Conservation (phyloP, 129 eudicot species). For the Lactuca sativa region DNA sequence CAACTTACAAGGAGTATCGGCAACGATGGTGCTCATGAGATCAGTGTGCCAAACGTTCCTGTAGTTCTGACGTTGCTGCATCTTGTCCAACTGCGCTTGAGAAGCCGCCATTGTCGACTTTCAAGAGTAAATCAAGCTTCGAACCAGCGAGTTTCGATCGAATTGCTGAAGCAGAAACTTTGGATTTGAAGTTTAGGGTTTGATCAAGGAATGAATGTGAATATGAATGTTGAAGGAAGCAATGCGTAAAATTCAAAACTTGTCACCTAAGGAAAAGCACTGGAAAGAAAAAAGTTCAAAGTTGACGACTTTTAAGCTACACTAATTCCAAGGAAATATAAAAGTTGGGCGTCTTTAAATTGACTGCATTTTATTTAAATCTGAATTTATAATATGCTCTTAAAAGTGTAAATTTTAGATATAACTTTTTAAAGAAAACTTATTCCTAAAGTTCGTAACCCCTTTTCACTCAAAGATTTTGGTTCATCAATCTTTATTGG, state of each 20-base stretch:
- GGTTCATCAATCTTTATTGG: no score
- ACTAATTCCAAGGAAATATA: conserved; percentile 9
- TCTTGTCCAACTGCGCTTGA: conserved; percentile 38
- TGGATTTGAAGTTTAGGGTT: conserved; percentile 14
- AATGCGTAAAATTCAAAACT: not conserved
- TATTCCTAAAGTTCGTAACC: no score
- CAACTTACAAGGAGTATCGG: conserved; percentile 45
- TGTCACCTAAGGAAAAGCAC: conserved; percentile 1
- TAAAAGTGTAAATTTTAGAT: no score
- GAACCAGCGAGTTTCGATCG: conserved; percentile 3
- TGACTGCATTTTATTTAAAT: no score
- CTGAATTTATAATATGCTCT: no score
- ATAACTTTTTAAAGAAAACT: no score
- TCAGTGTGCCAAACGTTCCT: conserved; percentile 48
- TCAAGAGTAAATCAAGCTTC: conserved; percentile 1
- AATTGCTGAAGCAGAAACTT: conserved; percentile 4
- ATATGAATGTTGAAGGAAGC: conserved; percentile 6
- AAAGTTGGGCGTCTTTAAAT: not conserved
- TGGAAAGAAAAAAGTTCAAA: not conserved
- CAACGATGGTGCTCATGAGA: conserved; percentile 36
- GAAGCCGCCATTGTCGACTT: conserved; percentile 21
- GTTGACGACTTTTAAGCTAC: conserved; percentile 3
- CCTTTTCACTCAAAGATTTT: no score
- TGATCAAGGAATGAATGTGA: not conserved
- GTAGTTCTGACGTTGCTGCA: conserved; percentile 45